Base-by-base conservation (phyloP, 495 filamentous ascomycete genomes). In the Trichoderma asperelloides region DNA sequence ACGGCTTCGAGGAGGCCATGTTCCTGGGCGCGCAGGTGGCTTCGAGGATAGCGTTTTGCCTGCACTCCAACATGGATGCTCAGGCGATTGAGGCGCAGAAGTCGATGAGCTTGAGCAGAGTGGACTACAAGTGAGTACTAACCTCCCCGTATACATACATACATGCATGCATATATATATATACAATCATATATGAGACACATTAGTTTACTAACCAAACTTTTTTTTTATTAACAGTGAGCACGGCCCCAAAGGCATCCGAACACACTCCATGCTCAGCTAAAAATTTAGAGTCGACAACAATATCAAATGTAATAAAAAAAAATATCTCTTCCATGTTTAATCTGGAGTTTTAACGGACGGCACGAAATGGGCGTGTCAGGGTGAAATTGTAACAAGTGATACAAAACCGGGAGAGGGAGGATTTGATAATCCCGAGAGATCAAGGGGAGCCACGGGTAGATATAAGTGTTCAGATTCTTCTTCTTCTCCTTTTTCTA, bases 11-110 rank as follows among this genome's bases (percentile, higher is more conserved):
- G 71, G 90, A 93, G 71, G 86, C 85, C n/a, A 82, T 85, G 57
- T 96, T 96, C 79, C 78, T 96, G 15, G 92, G 91, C 21, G 87
- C 90, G 7, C 89, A 92, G 74, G 86, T 93, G 62, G 89, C 87
- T 6, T 90, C 88, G 5, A 88, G 90, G 74, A 83, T 93, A 39
- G 78, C 91, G 25, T 93, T 89, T 70, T 81, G 79, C 70, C 76
- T 81, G 30, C 80, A 83, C 64, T 45, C 39, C 41, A 82, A 81
- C 65, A 23, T 80, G 68, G 80, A 83, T 55, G 75, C 71, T 16
- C 72, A 76, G 43, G 76, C 74, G 1, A 7, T 72, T 13, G 80
- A 82, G 68, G 68, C 72, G 40, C 78, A 79, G 65, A 70, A 78
- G 62, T 41, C 69, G 43, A 81, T 81, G 80, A 80, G 78, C 67